Base-by-base conservation (phyloP, 1,139 yeast species). In the Starmera stellimalicola region DNA sequence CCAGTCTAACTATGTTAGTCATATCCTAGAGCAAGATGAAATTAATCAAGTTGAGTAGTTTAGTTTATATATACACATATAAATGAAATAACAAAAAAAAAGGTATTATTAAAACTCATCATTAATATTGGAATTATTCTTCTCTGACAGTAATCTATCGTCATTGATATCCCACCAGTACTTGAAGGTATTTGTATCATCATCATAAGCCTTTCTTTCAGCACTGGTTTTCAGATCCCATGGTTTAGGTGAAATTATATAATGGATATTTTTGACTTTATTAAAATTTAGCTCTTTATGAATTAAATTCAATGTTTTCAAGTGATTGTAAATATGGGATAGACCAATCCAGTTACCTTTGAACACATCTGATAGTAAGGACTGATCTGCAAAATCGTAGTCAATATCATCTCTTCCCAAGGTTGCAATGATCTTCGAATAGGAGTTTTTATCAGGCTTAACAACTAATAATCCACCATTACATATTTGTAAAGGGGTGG, bases 321-420 rank as follows among this genome's bases (percentile, higher is more conserved):
- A 58, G 18, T 73, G 70, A 42, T 73, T 72, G 50, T 71, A 72
- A 40, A 58, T 62, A 52, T 64, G 70, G 4, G 73, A 63, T 29
- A 72, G 47, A 6, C 71, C 63, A 5, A 67, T 47, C 79, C 78
- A 72, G 14, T 56, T 42, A 27, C 56, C 60, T 31, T 56, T 48
- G 42, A 71, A 72, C 18, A 71, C 67, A 42, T 72, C 77, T 4
- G 72, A 61, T 12, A 72, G 50, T 30, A 72, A 48, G n/a, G 70
- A 67, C 51, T 72, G 79, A 51, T 72, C 79, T 4, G 77, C 74
- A 51, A 72, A 72, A 27, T 60, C 66, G 45, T 72, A 71, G 37
- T 44, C 52, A 27, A 43, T 27, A 18, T 35, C 36, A 9, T 51
- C 45, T 6, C 68, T 63, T 38, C 51, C 45, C 6, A 45, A 42